These are phyloP conservation scores for Neopestalotiopsis sp. DNA, from an alignment of 2,329 filamentous ascomycete genomes.

Conservation along the genomic window DNA sequence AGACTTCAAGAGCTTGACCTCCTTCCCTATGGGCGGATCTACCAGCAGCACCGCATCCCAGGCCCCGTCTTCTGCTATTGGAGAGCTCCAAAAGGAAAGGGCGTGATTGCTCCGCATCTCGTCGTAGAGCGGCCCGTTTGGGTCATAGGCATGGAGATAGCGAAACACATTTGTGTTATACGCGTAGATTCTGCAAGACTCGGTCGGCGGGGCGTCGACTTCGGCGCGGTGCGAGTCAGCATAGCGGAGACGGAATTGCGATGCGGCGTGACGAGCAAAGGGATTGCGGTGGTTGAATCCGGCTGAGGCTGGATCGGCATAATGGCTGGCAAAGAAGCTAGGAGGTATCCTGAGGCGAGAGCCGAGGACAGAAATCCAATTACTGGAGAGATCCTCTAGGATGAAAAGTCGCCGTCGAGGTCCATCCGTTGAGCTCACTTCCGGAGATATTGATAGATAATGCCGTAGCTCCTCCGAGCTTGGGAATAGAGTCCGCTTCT, in stretches of 20 bases:
- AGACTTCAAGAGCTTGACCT: background rate
- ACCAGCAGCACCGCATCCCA: background rate
- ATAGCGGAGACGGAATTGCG: background rate
- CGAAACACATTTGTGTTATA: background rate
- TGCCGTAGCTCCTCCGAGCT: background rate
- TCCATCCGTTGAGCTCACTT: too few species aligned
- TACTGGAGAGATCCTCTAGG: background rate
- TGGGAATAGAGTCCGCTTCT: too few species aligned
- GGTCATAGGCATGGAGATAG: background rate
- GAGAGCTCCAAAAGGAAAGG: background rate
- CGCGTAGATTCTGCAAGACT: background rate
- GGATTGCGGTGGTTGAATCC: background rate
- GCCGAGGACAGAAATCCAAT: background rate
- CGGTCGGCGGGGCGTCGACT: background rate
- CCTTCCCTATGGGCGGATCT: background rate
- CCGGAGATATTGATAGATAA: too few species aligned
- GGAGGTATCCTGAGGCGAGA: background rate
- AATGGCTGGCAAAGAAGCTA: background rate
- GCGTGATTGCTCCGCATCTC: background rate
- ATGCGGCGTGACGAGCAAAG: background rate
- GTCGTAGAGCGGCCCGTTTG: background rate
- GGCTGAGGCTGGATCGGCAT: background rate
- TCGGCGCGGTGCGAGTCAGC: background rate
- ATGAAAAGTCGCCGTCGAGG: background rate
- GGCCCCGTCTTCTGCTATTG: background rate